Conservation (phyloP, 1,139 yeast genomes). For the Kodamaea ohmeri region DNA sequence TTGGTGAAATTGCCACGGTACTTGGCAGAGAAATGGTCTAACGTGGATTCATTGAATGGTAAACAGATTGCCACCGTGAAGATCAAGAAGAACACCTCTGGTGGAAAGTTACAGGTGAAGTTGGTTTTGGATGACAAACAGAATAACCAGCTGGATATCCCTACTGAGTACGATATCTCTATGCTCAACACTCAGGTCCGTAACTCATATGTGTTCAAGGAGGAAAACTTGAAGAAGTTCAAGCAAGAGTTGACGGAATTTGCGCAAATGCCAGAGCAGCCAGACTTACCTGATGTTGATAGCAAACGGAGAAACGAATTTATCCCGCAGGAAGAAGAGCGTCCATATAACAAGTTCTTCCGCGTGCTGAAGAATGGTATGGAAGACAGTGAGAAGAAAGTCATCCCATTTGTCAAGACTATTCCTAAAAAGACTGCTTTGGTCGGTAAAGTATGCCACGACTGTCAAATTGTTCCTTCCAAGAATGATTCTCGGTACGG, state of each 20-base stretch:
- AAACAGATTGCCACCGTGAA: conserved; percentile 79
- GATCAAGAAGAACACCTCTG: conserved; percentile 48
- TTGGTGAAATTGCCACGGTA: conserved; percentile 86
- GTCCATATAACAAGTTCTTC: conserved; percentile 25
- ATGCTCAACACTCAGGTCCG: conserved; percentile 75
- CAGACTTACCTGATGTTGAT: conserved; percentile 31
- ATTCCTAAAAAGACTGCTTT: conserved; percentile 84
- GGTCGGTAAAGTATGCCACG: conserved; percentile 87
- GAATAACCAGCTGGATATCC: conserved; percentile 50
- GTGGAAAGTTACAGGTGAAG: conserved; percentile 54
- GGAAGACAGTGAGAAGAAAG: conserved; percentile 37
- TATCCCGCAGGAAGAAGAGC: conserved; percentile 19
- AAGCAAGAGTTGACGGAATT: conserved; percentile 56
- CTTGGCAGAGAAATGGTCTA: conserved; percentile 78
- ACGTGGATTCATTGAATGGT: conserved; percentile 60
- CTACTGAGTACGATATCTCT: conserved; percentile 79
- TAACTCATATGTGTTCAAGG: conserved; percentile 88
- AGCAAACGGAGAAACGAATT: conserved; percentile 22
- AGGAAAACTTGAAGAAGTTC: conserved; percentile 72
- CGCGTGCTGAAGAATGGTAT: conserved; percentile 28
- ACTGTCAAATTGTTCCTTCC: conserved; percentile 84
- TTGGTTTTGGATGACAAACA: conserved; percentile 43
- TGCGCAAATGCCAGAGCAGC: conserved; percentile 49
- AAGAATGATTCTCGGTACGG: conserved; percentile 67
- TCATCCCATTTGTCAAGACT: conserved; percentile 71